Conservation (phyloP, 1,284 basidiomycete species). For the Ustilago shanxiensis region DNA sequence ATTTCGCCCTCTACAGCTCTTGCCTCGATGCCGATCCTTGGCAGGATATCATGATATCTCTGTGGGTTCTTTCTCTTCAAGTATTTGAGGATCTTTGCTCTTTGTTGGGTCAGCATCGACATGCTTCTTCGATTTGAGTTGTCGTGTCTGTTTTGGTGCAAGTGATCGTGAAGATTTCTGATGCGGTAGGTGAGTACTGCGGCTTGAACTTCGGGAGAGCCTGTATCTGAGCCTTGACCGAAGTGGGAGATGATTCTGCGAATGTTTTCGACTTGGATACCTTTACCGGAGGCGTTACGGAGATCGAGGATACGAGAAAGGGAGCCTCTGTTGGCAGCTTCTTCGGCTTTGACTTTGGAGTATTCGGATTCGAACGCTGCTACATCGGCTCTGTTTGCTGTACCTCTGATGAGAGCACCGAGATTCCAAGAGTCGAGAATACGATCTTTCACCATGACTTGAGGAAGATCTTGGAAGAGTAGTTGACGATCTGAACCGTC, state of each 20-base stretch:
- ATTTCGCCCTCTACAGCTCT: constrained; percentile 90
- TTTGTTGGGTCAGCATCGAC: constrained; percentile 81
- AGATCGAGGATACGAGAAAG: constrained; percentile 84
- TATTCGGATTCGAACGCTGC: constrained; percentile 53
- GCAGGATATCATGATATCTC: constrained; percentile 81
- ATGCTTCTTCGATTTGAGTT: constrained; percentile 82
- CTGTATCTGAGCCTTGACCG: constrained; percentile 78
- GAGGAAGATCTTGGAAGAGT: constrained; percentile 64
- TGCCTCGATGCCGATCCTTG: constrained; percentile 81
- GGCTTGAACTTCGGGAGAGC: constrained; percentile 87
- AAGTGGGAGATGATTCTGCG: constrained; percentile 84
- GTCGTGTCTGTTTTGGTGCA: constrained; percentile 79
- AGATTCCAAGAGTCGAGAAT: constrained; percentile 59
- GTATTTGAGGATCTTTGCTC: constrained; percentile 87
- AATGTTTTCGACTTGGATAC: constrained; percentile 87
- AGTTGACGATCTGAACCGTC: constrained; percentile 52
- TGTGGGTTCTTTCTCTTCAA: constrained; percentile 78
- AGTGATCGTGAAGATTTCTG: constrained; percentile 82
- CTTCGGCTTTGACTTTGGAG: constrained; percentile 68
- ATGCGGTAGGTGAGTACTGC: constrained; percentile 89
- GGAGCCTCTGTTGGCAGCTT: constrained; percentile 76
- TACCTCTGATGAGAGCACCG: constrained; percentile 40
- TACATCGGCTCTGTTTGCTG: constrained; percentile 47
- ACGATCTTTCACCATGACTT: constrained; percentile 65
- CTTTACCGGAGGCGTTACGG: constrained; percentile 84